phyloP scores from a whole-genome alignment of 257 asterid genomes.

The Solanum chiquidenum region DNA sequence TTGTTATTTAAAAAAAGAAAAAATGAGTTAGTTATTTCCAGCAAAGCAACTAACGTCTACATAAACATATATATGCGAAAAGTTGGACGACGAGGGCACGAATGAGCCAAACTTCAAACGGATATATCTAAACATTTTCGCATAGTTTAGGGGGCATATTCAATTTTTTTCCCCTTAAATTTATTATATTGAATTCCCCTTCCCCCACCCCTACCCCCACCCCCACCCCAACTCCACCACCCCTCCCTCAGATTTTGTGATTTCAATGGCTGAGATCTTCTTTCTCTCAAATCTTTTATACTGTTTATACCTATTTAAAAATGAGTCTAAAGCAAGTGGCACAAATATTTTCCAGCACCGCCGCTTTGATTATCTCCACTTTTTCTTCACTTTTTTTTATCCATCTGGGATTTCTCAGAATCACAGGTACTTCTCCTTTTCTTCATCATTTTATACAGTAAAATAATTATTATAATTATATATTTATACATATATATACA shows the following conservation, averaged over 20 bases:
- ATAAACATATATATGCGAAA: too few relatives aligned
- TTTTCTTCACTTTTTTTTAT: not conserved
- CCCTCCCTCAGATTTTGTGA: not conserved
- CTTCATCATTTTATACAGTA: not conserved
- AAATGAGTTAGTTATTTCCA: too few relatives aligned
- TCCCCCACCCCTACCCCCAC: too few relatives aligned
- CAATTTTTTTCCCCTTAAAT: too few relatives aligned
- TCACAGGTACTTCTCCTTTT: not conserved
- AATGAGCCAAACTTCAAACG: too few relatives aligned
- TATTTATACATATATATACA: not conserved
- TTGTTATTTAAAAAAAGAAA: too few relatives aligned
- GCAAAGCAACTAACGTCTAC: too few relatives aligned
- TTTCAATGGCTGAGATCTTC: slow-evolving; percentile 3
- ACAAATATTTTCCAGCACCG: not conserved
- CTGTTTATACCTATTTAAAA: not conserved
- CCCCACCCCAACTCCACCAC: too few relatives aligned
- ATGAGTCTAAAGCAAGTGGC: not conserved
- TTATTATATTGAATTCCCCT: too few relatives aligned
- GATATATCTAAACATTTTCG: too few relatives aligned
- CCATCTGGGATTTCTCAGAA: not conserved
- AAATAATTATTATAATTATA: not conserved
- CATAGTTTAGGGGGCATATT: too few relatives aligned
- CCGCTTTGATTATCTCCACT: not conserved
- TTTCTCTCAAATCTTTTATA: not conserved
- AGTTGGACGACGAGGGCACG: too few relatives aligned